Conservation (phyloP, 2,329 filamentous ascomycete genomes). For the Colletotrichum tamarilloi region DNA sequence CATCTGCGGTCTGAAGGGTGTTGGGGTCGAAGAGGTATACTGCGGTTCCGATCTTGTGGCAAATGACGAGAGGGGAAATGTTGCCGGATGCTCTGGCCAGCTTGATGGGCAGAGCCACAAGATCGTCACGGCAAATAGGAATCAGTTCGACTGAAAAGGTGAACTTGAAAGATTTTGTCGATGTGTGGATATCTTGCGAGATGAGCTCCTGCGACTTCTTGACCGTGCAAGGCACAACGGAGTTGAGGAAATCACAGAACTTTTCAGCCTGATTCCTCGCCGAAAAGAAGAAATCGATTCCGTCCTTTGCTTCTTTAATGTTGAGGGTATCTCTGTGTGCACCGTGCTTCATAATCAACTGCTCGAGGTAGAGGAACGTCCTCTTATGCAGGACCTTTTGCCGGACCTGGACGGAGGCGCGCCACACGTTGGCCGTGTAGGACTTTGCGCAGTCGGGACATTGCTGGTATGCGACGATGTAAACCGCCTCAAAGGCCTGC, state of each 20-base stretch:
- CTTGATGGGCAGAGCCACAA: conserved; percentile 92
- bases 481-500: conserved; percentile 95
- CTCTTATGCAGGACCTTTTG: conserved; percentile 98
- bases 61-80: conserved; percentile 87
- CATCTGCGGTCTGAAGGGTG: conserved; percentile 90
- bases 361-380: conserved; percentile 78
- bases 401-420: conserved; percentile 91
- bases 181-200: conserved; percentile 91
- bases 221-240: conserved; percentile 79
- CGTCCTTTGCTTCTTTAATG: conserved; percentile 96
- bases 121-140: conserved; percentile 96
- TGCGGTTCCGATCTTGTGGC: conserved; percentile 84
- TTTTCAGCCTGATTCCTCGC: conserved; percentile 91
- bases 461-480: conserved; percentile 89
- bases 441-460: conserved; percentile 96
- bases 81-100: conserved; percentile 89
- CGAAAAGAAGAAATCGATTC: conserved; percentile 95
- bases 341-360: conserved; percentile 93
- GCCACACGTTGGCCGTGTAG: conserved; percentile 96
- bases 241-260: conserved; percentile 90
- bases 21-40: conserved; percentile 91
- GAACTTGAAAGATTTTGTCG: conserved; percentile 94
- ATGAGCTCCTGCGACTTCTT: conserved; percentile 89
- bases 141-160: conserved; percentile 89
- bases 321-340: conserved; percentile 96